These are phyloP conservation scores for Ramularia endophylla DNA, from an alignment of 2,329 filamentous ascomycete genomes.

Conservation along the genomic window DNA sequence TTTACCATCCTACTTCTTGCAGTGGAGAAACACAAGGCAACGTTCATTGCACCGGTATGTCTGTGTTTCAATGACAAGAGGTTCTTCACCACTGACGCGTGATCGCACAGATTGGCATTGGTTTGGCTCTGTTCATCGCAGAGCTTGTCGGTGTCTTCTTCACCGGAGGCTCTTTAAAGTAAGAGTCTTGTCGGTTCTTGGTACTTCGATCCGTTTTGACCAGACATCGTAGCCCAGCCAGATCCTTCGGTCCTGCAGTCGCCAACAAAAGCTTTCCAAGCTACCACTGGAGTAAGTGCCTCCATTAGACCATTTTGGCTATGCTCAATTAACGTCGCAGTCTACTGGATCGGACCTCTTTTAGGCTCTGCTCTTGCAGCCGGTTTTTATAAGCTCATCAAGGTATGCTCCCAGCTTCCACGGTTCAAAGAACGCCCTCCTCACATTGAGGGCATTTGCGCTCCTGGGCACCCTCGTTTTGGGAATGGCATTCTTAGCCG, in stretches of 20 bases:
- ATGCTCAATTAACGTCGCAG: not conserved
- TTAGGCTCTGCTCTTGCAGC: slow-evolving; percentile 23
- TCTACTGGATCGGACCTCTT: slow-evolving; percentile 19
- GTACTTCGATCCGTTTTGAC: too few species aligned
- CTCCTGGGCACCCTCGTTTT: too few species aligned
- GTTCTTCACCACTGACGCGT: too few species aligned
- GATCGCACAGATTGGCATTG: slow-evolving; percentile 40
- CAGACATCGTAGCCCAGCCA: slow-evolving; percentile 24
- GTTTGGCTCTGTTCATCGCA: slow-evolving; percentile 39
- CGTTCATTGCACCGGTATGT: slow-evolving; percentile 35
- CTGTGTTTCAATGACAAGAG: too few species aligned
- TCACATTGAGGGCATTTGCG: too few species aligned
- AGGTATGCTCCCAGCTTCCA: too few species aligned
- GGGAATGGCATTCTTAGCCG: too few species aligned
- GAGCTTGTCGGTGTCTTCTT: slow-evolving; percentile 32
- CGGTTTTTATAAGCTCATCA: slow-evolving; percentile 26
- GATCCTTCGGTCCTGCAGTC: slow-evolving; percentile 27
- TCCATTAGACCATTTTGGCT: not conserved
- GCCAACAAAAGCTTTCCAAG: slow-evolving; percentile 20
- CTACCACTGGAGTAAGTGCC: slow-evolving; percentile 27
- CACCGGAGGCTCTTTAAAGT: not conserved
- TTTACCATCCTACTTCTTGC: slow-evolving; percentile 34
- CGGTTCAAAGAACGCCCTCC: too few species aligned
- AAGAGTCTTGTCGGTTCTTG: too few species aligned
- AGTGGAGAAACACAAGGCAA: slow-evolving; percentile 35